Percentiles rank a stretch among this genome's conserved stretches.
Conservation (phyloP, 208 protist species). For the Leishmania major region DNA sequence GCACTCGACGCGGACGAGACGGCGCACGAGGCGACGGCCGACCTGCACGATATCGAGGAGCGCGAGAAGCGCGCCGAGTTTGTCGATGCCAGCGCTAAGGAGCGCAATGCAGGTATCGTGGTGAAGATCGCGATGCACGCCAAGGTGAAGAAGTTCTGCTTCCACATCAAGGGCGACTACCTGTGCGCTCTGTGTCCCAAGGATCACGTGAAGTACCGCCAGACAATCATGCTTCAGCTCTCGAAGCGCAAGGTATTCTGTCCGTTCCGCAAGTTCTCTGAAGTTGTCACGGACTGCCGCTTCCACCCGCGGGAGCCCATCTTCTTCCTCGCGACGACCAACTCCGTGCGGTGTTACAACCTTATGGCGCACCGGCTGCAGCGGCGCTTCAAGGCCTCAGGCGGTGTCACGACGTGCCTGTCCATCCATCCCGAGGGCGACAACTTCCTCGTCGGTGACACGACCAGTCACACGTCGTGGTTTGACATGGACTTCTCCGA, state of each 20-base stretch:
- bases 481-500: constrained; percentile 98
- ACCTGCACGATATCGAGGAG: constrained; percentile 88
- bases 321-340: constrained; percentile 97
- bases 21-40: constrained; percentile 64
- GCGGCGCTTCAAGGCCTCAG: constrained; percentile 94
- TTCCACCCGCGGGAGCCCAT: constrained; percentile 99
- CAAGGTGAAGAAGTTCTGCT: constrained; percentile 89
- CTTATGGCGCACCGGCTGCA: constrained; percentile 95
- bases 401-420: constrained; percentile 92
- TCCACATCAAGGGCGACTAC: constrained; percentile 92
- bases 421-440: constrained; percentile 97
- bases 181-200: constrained; percentile 91
- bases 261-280: constrained; percentile 92
- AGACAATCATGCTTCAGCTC: constrained; percentile 93
- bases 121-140: constrained; percentile 91
- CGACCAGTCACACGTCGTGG: constrained; percentile 95
- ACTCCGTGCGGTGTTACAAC: constrained; percentile 97
- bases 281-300: constrained; percentile 91
- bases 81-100: constrained; percentile 69
- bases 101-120: constrained; percentile 84
- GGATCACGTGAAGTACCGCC: constrained; percentile 93
- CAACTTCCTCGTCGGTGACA: constrained; percentile 96
- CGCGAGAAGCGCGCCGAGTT: constrained; percentile 91
- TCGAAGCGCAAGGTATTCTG: constrained; percentile 93
- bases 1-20: constrained; percentile 80